These are phyloP conservation scores for Trypanosoma lewisi DNA, from an alignment of 208 protist genomes.

Conservation along the genomic window DNA sequence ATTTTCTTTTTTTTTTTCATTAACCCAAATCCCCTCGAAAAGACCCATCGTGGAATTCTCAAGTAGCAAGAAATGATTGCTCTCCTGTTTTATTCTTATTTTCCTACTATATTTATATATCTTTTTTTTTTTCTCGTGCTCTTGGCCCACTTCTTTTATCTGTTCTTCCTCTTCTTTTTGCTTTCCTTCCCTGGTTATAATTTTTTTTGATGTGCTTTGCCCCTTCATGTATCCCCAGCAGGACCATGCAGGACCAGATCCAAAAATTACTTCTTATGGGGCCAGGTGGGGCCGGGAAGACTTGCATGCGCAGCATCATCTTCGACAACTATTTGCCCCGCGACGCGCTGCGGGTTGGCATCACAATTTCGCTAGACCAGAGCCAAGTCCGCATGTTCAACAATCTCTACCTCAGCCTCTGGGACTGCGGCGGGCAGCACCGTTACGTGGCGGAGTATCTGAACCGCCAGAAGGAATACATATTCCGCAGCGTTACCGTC, in stretches of 20 bases:
- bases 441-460: constrained; percentile 98
- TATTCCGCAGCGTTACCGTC: constrained; percentile 97
- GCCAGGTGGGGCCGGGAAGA: constrained; percentile 93
- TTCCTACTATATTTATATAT: constrained; percentile 2
- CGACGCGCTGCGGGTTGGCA: constrained; percentile 91
- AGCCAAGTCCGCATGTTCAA: constrained; percentile 98
- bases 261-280: constrained; percentile 98
- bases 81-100: not conserved
- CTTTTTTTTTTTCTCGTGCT: constrained; percentile 12
- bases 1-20: constrained; percentile 16
- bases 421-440: constrained; percentile 99
- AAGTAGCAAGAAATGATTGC: no score
- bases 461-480: constrained; percentile 96
- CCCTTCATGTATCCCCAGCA: not conserved
- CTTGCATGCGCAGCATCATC: constrained; percentile 99
- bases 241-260: constrained; percentile 75
- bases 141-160: not conserved
- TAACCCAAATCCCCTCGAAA: not conserved
- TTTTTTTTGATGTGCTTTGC: not conserved
- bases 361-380: constrained; percentile 97
- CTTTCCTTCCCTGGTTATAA: not conserved
- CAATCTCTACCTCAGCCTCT: constrained; percentile 98
- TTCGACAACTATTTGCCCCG: constrained; percentile 98
- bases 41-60: no score
- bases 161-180: constrained; percentile 18